Base-by-base conservation (phyloP, 495 filamentous ascomycete genomes). In the Penicillium verhagenii region DNA sequence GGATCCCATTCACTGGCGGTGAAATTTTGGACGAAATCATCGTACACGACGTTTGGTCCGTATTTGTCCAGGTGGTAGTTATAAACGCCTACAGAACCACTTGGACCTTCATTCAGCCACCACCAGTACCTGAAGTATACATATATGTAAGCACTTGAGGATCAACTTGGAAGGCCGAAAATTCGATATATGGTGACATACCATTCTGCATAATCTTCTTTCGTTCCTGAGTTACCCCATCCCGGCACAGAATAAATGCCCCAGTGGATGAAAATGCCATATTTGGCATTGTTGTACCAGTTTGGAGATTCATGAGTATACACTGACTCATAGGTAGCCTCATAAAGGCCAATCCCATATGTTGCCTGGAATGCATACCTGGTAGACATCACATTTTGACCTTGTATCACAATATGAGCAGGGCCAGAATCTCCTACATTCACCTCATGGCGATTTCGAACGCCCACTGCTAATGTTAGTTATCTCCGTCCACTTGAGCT, bases 211-310 rank as follows among this genome's bases (percentile, higher is more conserved):
- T 82, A 82, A 20, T 65, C 70, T 53, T 82, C 81, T 37, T 75
- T 67, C 3, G 72, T 66, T 16, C 71, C 71, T 16, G 66, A 68
- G 47, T 82, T 82, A 0, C 78, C 81, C 79, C 79, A 82, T 4
- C 77, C 80, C 1, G 81, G 79, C 1, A 84, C 80, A 6, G 74
- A 64, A 52, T 82, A 82, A 0, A 72, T 57, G 1, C 81, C 79
- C 80, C 79, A 83, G 62, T 80, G 80, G 42, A 84, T 80, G 60
- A 84, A 82, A 29, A 82, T 82, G 0, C 47, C 79, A 58, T 69
- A 83, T 49, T 84, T 84, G 38, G 68, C 74, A 47, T 71, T 63
- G 50, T 80, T 71, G 47, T 76, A 84, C 80, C 79, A 82, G 38
- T 69, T 69, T 0, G 79, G 80, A 6, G 69, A 64, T 59, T 82